A percentile compares a stretch with the other conserved stretches of the same genome.
Evolutionary conservation across 345 rosid species (phyloP).

Genomic region (Eutrema heterophyllum): DNA sequence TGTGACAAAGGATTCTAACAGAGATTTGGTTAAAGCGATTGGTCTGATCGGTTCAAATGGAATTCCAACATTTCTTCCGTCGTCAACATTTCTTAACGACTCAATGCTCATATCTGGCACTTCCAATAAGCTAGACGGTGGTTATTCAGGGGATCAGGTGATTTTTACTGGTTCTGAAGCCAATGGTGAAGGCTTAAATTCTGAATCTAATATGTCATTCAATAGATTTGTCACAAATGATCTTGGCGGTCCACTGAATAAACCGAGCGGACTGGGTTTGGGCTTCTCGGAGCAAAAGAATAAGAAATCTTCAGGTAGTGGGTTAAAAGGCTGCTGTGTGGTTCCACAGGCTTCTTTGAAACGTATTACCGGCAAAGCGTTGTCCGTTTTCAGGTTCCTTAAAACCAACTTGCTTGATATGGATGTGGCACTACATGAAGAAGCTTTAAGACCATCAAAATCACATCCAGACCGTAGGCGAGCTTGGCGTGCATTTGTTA

Average conservation of each 20-base stretch:
- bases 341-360: constrained; percentile 73
- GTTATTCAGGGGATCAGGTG: constrained; percentile 32
- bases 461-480: constrained; percentile 51
- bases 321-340: constrained; percentile 46
- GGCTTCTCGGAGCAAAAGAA: constrained; percentile 43
- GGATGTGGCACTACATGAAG: constrained; percentile 83
- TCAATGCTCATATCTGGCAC: constrained; percentile 38
- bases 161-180: constrained; percentile 26
- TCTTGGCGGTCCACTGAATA: constrained; percentile 14
- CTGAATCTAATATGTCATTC: constrained; percentile 26
- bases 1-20: constrained; percentile 72
- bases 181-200: constrained; percentile 27
- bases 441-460: constrained; percentile 67
- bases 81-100: constrained; percentile 45
- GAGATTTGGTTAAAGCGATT: constrained; percentile 72
- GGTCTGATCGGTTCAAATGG: constrained; percentile 88
- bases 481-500: constrained; percentile 83
- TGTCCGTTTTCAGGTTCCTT: constrained; percentile 47
- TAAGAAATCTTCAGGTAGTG: constrained; percentile 31
- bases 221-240: constrained; percentile 31
- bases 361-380: constrained; percentile 60
- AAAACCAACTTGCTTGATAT: constrained; percentile 88
- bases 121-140: constrained; percentile 27
- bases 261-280: constrained; percentile 30
- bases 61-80: constrained; percentile 54